Base-by-base conservation (phyloP, 441 rosid genomes). In the Erodium moschatum region DNA sequence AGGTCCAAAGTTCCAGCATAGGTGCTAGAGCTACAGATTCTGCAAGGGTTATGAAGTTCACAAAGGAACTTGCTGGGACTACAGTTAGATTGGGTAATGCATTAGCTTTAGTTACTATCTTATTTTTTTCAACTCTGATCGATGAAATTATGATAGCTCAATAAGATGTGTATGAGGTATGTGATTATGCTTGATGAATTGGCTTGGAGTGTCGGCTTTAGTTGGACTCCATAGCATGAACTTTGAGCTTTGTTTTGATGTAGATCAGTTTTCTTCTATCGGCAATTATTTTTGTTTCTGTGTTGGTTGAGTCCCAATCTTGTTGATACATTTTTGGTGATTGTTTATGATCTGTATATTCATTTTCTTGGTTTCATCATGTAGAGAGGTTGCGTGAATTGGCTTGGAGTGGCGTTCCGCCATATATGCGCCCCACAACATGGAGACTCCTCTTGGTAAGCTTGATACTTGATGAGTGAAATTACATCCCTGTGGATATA, bases 371-470 rank as follows among this genome's bases (percentile, higher is more conserved):
- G 20, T 5, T 42, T 24, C 44, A 44, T 44, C 58, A 9, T 81
- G 80, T 83, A 94, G 99, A 94, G 65, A 88, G 80, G 76, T 77
- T 94, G 81, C 97, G 97, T 1, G 97, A 89, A 76, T 74, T 94
- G 69, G 92, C 97, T 35, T 94, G 99, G 99, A 94, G 92, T 83
- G 99, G 99, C 78, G 77, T 94, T 42, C 97, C 99, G 63, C 86
- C 93, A 67, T 88, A 91, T 72, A 94, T 94, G 97, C 91, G 99
- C 12, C 97, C 99, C 42, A 82, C 78, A 15, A 82, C 89, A 65
- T 94, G 99, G 99, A 85, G 94, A 78, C 97, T 94, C 83, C 94
- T 94, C 76, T 83, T 91, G 97, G 99, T 91, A 85, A 74, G 92
- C 75, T 78, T 76, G 50, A 58, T 65, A 21, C 54, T 66, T 35